Percentiles rank a stretch among this genome's conserved stretches.
Conservation (phyloP, 805 yeast genomes). For the Starmerella geochares region DNA sequence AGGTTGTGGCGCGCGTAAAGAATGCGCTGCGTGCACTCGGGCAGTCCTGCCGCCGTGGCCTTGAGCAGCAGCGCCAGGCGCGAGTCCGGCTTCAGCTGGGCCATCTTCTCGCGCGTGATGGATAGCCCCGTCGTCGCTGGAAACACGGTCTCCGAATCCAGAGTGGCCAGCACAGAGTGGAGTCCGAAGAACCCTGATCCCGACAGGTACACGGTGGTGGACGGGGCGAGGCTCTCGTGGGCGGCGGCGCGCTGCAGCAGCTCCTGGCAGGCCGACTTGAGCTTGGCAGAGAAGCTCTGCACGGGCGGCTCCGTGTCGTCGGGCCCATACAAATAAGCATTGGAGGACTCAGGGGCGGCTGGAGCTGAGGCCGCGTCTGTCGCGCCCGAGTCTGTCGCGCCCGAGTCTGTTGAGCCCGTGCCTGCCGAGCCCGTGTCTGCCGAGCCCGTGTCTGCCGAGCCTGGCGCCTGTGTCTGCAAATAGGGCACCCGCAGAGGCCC, state of each 20-base stretch:
- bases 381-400: not conserved
- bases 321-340: slow-evolving; percentile 2
- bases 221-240: not conserved
- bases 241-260: not conserved
- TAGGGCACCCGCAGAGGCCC: not conserved
- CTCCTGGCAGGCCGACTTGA: not conserved
- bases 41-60: slow-evolving; percentile 9
- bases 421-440: not conserved
- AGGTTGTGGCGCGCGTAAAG: slow-evolving; percentile 71
- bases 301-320: slow-evolving; percentile 1
- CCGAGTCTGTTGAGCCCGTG: not conserved
- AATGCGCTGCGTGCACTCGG: slow-evolving; percentile 27
- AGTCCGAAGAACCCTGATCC: slow-evolving; percentile 20
- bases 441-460: not conserved
- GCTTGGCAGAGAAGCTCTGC: not conserved
- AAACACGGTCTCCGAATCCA: not conserved
- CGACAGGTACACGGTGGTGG: slow-evolving; percentile 13
- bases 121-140: slow-evolving; percentile 16
- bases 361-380: not conserved
- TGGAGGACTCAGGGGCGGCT: no score
- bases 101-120: slow-evolving; percentile 3
- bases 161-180: slow-evolving; percentile 14
- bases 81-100: not conserved
- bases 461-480: not conserved
- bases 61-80: slow-evolving; percentile 13